Base-by-base conservation (phyloP, 768 basidiomycete species). In the Boletus bicolor region DNA sequence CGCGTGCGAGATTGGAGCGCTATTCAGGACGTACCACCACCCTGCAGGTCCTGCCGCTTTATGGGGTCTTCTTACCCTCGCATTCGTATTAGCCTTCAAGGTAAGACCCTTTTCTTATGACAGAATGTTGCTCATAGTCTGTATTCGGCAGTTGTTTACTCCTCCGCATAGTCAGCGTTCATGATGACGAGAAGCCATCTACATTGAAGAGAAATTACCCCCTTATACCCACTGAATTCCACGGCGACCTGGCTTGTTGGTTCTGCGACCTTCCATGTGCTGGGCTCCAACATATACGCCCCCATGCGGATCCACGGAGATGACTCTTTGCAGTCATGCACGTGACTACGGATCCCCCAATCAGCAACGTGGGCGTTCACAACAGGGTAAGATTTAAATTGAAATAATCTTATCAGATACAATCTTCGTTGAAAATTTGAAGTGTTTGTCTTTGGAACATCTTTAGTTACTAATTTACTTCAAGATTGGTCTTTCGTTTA, bases 221-320 rank as follows among this genome's bases (percentile, higher is more conserved):
- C 15, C 56, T 59, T 69, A 64, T 53, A 44, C 7, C 68, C 68
- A 49, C 56, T 56, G 37, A 55, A 46, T 58, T 42, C 38, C 53
- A 35, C 49, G 54, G 57, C 24, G 47, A 56, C 41, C 11, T 54
- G 24, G 14, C 49, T 34, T 38, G 39, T 55, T 39, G 42, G 38
- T 38, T 44, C 44, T 24, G 35, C 21, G 55, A 43, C 30, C 21
- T 46, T 42, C 49, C 54, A 44, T 44, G 41, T 47, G 11, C 34
- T 44, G 35, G 44, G 28, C 41, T 44, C 24, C 32, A 51, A 24
- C 32, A 2, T 37, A 41, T 24, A 24, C 1, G 21, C 21, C 37
- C n/a, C 42, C 53, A 44, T 53, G 24, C 53, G 37, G 38, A 46
- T 58, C 48, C 45, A 57, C 68, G 66, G 68, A 69, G 59, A 70